Base-by-base conservation (phyloP, 371 early-diverging fungal genomes). In the Rhizopus arrhizus region DNA sequence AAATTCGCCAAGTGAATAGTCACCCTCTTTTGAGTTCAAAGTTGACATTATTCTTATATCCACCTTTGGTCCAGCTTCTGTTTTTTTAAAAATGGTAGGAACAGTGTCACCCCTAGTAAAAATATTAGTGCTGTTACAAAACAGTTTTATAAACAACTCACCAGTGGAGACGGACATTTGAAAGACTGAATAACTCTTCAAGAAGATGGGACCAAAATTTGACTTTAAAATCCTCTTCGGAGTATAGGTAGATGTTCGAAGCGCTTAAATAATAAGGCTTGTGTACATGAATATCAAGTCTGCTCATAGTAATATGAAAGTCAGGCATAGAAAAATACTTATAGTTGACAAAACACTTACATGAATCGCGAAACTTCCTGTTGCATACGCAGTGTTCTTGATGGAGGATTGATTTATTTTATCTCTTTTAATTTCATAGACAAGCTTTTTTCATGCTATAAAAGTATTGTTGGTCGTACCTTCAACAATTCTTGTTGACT, bases 131-230 rank as follows among this genome's bases (percentile, higher is more conserved):
- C 22, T 58, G 42, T 64, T 64, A 36, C 48, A 48, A 64, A 64
- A 58, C 58, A 58, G 50, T 52, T 64, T 64, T 43, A 53, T 64
- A 64, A 64, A 15, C 59, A 64, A 54, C 64, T 54, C 48, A 58
- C 55, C 64, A 64, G 59, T 64, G 58, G 28, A 58, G 54, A 52
- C 64, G 58, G 58, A 58, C 64, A 28, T 58, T 53, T 31, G 58
- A 64, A 7, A 58, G 40, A 64, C 58, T 42, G 49, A 58, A 58
- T 40, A 58, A 43, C 36, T 63, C 58, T 53, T 63, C 58, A 58
- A 63, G 53, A 55, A 56, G n/a, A 63, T 63, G 63, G 6, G 53
- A 46, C 63, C 62, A 61, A 38, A 61, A 61, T 61, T 61, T 61
- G 9, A 61, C 53, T 53, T 63, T 63, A 53, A 63, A 63, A 31